These are phyloP conservation scores for Coemansia furcata DNA, from an alignment of 192 early-diverging fungal genomes.

Conservation along the genomic window DNA sequence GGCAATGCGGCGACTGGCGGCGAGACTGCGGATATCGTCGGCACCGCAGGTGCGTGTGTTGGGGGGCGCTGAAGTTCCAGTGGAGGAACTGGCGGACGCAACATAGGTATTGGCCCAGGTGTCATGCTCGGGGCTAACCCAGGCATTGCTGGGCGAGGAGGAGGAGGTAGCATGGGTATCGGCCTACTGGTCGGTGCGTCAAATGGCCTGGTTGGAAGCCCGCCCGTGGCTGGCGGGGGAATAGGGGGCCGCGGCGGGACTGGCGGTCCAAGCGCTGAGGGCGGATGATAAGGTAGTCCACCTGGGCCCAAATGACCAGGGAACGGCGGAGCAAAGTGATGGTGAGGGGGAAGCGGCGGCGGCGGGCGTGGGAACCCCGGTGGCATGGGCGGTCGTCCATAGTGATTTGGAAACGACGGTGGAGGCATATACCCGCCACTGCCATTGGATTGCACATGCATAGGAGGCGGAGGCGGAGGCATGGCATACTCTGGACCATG, in stretches of 20 bases:
- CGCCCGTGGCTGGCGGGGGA: not conserved
- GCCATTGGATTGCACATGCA: constrained; percentile 14
- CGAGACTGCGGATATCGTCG: not conserved
- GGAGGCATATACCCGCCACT: constrained; percentile 11
- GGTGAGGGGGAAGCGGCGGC: constrained; percentile 13
- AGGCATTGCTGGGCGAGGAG: constrained; percentile 2
- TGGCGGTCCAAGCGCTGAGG: not conserved
- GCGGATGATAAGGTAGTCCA: not conserved
- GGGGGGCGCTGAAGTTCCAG: not conserved
- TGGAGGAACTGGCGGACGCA: constrained; percentile 6
- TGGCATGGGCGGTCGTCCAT: constrained; percentile 23
- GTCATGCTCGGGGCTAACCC: not conserved
- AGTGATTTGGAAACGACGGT: constrained; percentile 16
- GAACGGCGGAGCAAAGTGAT: not conserved
- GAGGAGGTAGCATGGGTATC: not conserved
- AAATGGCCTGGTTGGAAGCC: constrained; percentile 9
- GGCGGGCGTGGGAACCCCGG: constrained; percentile 5
- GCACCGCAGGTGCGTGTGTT: not conserved
- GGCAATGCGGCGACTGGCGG: not conserved
- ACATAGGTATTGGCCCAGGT: not conserved
- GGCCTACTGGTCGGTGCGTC: not conserved
- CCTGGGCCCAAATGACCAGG: not conserved
- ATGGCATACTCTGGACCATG: not conserved
- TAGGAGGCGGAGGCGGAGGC: constrained; percentile 7
- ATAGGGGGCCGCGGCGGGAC: not conserved